Percentiles rank a stretch among this genome's conserved stretches.
Evolutionary conservation across 805 yeast species (phyloP).

Genomic region (Spathaspora sp.): DNA sequence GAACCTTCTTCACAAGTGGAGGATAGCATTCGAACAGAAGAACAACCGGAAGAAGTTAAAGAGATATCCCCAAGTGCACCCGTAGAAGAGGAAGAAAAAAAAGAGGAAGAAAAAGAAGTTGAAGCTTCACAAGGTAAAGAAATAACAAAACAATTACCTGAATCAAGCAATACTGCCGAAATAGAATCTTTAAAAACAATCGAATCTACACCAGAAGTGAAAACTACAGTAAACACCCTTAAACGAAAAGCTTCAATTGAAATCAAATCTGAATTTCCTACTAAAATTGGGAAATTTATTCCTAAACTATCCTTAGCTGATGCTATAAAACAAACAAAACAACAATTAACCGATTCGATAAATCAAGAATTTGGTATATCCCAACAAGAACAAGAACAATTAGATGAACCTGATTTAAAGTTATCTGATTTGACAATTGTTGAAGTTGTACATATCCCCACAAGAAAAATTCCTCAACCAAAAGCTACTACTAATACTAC

Average conservation of each 20-base stretch:
- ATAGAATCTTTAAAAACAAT: not conserved
- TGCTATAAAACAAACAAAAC: slow-evolving; percentile 26
- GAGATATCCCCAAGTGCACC: not conserved
- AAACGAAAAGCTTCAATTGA: not conserved
- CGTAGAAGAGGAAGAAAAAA: not conserved
- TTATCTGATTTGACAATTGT: slow-evolving; percentile 27
- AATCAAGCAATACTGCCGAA: not conserved
- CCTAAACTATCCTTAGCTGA: slow-evolving; percentile 21
- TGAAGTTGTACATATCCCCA: slow-evolving; percentile 21
- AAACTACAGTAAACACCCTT: not conserved
- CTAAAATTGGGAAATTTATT: slow-evolving; percentile 9
- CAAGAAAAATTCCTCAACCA: slow-evolving; percentile 7
- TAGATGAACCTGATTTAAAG: slow-evolving; percentile 4
- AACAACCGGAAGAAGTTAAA: not conserved
- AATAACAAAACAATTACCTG: not conserved
- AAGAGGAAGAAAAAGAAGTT: no score
- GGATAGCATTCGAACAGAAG: not conserved
- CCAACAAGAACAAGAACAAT: slow-evolving; percentile 6
- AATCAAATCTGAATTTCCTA: slow-evolving; percentile 1
- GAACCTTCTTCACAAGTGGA: not conserved
- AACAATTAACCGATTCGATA: slow-evolving; percentile 16
- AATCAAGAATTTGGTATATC: slow-evolving; percentile 24
- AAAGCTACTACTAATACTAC: not conserved
- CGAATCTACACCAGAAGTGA: not conserved
- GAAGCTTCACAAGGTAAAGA: not conserved